These are phyloP conservation scores for Phytophthora ohioensis DNA, from an alignment of 352 stramenopile species.

Conservation along the genomic window DNA sequence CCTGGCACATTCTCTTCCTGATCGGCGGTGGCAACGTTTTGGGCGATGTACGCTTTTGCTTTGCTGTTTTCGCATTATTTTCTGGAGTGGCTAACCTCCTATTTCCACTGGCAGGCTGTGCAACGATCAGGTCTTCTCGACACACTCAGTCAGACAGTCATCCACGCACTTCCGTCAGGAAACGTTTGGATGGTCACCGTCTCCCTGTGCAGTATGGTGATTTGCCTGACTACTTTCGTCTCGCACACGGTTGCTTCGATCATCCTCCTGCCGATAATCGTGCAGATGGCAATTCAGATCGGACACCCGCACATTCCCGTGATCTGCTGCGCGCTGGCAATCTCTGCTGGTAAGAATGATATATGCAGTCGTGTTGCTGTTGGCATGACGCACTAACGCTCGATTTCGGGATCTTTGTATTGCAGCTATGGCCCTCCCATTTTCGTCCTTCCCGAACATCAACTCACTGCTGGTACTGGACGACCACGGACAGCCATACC, in stretches of 20 bases:
- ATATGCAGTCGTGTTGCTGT: background rate
- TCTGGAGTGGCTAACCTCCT: background rate
- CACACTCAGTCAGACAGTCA: constrained; percentile 85
- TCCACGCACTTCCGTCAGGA: constrained; percentile 79
- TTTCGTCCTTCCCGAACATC: constrained; percentile 95
- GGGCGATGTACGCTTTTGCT: constrained; percentile 71
- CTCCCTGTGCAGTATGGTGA: constrained; percentile 87
- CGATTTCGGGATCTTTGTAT: background rate
- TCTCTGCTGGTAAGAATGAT: constrained; percentile 80
- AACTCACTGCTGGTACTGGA: constrained; percentile 93
- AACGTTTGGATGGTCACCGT: constrained; percentile 89
- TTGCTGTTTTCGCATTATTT: background rate
- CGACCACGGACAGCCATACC: constrained; percentile 88
- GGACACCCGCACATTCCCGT: constrained; percentile 88
- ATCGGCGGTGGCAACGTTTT: constrained; percentile 93
- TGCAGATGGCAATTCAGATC: constrained; percentile 90
- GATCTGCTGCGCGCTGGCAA: constrained; percentile 85
- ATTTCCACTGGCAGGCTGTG: constrained; percentile 56
- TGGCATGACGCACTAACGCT: constrained; percentile 1
- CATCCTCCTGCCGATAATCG: constrained; percentile 93
- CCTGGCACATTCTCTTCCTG: constrained; percentile 94
- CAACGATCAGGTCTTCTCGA: constrained; percentile 85
- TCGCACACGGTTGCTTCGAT: constrained; percentile 94
- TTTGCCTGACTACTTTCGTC: constrained; percentile 93
- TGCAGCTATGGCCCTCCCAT: constrained; percentile 90